These are phyloP conservation scores for Penicillium paradoxum DNA, from an alignment of 495 filamentous ascomycete genomes.

Conservation along the genomic window DNA sequence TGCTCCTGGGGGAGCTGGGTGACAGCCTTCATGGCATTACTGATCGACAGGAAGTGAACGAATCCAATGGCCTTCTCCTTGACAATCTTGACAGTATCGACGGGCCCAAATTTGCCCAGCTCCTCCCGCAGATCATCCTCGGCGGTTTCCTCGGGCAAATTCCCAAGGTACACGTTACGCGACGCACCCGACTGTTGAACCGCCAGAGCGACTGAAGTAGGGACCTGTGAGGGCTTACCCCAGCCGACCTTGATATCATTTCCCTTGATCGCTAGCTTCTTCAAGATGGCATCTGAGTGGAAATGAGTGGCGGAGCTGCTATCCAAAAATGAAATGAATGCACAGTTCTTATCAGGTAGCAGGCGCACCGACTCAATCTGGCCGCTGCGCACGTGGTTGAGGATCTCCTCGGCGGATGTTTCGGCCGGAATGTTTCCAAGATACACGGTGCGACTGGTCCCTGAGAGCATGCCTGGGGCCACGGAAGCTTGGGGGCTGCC, in stretches of 20 bases:
- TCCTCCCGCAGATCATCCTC: conserved; percentile 95
- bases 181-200: conserved; percentile 97
- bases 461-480: conserved; percentile 73
- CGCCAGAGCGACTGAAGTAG: conserved; percentile 90
- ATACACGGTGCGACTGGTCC: conserved; percentile 94
- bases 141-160: conserved; percentile 79
- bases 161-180: conserved; percentile 96
- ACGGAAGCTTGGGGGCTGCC: conserved; percentile 65
- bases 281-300: conserved; percentile 98
- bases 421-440: conserved; percentile 96
- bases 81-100: conserved; percentile 97
- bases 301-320: conserved; percentile 96
- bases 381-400: conserved; percentile 93
- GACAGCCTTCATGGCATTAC: conserved; percentile 98
- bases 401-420: conserved; percentile 96
- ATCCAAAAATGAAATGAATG: conserved; percentile 98
- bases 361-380: conserved; percentile 97
- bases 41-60: conserved; percentile 95
- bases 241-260: conserved; percentile 99
- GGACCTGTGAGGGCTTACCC: conserved; percentile 98
- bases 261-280: conserved; percentile 95
- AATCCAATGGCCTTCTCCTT: conserved; percentile 98
- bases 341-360: conserved; percentile 98
- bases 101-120: conserved; percentile 90
- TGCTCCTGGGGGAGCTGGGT: conserved; percentile 91